Base-by-base conservation (phyloP, 2,329 filamentous ascomycete genomes). In the Ophiocordyceps australis region DNA sequence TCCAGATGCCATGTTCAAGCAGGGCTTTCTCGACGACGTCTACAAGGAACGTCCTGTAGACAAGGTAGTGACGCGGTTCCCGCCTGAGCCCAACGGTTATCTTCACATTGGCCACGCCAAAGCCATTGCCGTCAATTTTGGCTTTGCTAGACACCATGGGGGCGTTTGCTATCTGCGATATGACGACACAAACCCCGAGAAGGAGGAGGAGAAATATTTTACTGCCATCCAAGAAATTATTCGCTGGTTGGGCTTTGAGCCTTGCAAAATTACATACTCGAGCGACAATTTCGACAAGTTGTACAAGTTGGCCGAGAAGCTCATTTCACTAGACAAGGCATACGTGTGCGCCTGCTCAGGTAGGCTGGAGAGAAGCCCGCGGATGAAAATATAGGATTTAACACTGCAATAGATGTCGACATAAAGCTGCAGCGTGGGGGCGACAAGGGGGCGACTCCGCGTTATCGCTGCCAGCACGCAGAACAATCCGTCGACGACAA, bases 121-220 rank as follows among this genome's bases (percentile, higher is more conserved):
- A 57, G 86, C 89, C 14, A 94, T 95, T 47, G 77, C 82, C 1
- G 72, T 95, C 49, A 94, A 95, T 54, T 95, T 95, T 53, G 86
- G 86, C 6, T 95, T 94, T 47, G 86, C 89, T 10, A 71, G 68
- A 42, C 73, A 74, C 43, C 79, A 92, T 45, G 77, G 76, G 19
- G 86, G 86, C 30, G 40, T 36, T 12, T 31, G 26, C 30, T 29
- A 31, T 26, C 18, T 32, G 27, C 31, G 86, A 40, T 93, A 80
- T 48, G 89, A 95, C 47, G 89, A 95, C 41, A 95, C 89, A 10
- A 95, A 95, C 47, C 89, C 89, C 2, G 81, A 85, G 35, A 80
- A 79, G 24, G 89, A 95, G 49, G 79, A 94, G 46, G 80, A 92
- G 50, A 65, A 75, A 30, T 95, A 85, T 51, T 91, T 91, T 44